Evolutionary conservation across 768 basidiomycete genomes (phyloP), one percentile per base, ranked within the genome.

Genomic region (Boletus sensibilis): DNA sequence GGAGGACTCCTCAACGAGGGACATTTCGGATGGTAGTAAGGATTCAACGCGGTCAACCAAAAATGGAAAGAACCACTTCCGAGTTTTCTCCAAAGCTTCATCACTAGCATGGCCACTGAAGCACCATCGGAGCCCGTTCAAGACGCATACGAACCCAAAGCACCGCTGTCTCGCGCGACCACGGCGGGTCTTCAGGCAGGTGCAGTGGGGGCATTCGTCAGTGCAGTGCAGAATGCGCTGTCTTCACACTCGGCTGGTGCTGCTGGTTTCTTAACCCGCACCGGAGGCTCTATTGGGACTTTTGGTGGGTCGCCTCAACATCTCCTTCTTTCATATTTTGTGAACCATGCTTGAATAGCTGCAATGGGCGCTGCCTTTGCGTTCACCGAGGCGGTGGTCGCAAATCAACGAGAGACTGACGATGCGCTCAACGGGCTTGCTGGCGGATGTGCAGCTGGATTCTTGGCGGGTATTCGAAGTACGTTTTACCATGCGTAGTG

Each of bases 371-470:
- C 85, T 58, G 81, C 90, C 5, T 98, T 90, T 68, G 89, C 91
- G 11, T 81, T 88, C 62, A 90, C 90, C 2, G 92, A 96, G 70
- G 78, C 90, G 7, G 74, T 79, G 29, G 84, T 91, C 21, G 91
- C 92, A 52, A 98, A 98, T 73, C 75, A 85, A 57, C 83, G 94
- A 53, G 79, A 84, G 72, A 85, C 77, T 61, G 80, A 92, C 59
- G 95, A 98, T 69, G 78, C 87, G 40, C 65, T 90, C 58, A 97
- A 94, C 65, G 88, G 90, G 47, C 88, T 87, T 44, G 84, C 84
- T 50, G 94, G 90, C 52, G 94, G 89, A 53, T 96, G 94, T 75
- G 94, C 94, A 46, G 94, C 94, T 50, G 94, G 94, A 44, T 93
- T 96, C 75, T 75, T 96, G 59, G 92, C 92, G 31, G 94, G 94